Percentiles rank a stretch among this genome's conserved stretches.
These are phyloP conservation scores for Conticribra guillardii DNA, from an alignment of 108 stramenopile genomes.

Conservation along the genomic window DNA sequence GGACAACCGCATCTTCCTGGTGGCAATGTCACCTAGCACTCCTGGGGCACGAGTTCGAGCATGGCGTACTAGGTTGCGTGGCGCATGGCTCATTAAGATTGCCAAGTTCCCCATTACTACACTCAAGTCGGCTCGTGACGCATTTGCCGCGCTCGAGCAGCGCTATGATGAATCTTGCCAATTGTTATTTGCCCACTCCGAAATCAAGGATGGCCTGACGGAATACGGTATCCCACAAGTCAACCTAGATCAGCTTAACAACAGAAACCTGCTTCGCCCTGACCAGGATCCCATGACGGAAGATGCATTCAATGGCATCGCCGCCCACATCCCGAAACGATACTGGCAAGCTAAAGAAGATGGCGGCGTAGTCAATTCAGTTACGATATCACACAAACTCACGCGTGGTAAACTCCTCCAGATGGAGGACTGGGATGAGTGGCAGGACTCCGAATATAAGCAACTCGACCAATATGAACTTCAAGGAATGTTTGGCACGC, in stretches of 20 bases:
- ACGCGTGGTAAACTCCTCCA: constrained; percentile 9
- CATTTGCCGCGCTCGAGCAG: no score
- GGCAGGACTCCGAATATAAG: constrained; percentile 2
- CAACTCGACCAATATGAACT: constrained; percentile 15
- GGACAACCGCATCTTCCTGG: not conserved
- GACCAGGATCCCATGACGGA: not conserved
- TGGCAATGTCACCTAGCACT: constrained; percentile 1
- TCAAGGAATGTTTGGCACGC: constrained; percentile 2
- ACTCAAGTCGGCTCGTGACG: no score
- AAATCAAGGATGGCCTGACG: not conserved
- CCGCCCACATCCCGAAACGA: not conserved
- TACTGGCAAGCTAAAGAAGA: not conserved
- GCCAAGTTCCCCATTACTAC: not conserved
- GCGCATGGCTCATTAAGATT: constrained; percentile 9
- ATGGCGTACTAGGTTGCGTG: constrained; percentile 8
- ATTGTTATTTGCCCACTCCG: not conserved
- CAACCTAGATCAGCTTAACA: no score
- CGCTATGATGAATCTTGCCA: not conserved
- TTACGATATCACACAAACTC: not conserved
- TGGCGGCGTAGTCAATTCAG: not conserved
- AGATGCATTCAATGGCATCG: not conserved
- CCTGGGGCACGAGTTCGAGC: constrained; percentile 1
- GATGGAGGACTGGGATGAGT: constrained; percentile 6
- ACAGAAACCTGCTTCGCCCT: not conserved
- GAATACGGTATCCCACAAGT: no score